A percentile compares a stretch with the other conserved stretches of the same genome.
These are phyloP conservation scores for Tulasnella sp. DNA, from an alignment of 768 basidiomycete genomes.

Conservation along the genomic window DNA sequence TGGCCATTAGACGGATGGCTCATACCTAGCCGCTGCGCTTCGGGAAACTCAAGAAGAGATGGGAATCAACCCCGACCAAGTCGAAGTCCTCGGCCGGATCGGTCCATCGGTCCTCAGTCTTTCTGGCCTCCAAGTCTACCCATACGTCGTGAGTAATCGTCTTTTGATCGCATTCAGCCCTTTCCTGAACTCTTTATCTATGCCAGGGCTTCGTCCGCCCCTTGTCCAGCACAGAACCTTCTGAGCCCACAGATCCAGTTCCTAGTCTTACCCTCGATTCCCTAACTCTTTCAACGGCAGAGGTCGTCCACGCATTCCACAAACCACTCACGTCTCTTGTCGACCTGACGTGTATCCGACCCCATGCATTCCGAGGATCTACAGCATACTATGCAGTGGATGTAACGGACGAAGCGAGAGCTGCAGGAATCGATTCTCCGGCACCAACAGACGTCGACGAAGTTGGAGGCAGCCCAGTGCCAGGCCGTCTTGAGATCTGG, in stretches of 20 bases:
- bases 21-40: constrained; percentile 46
- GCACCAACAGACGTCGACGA: constrained; percentile 22
- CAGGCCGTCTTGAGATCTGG: constrained; percentile 57
- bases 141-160: constrained; percentile 52
- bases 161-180: background rate
- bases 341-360: constrained; percentile 37
- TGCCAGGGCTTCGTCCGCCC: constrained; percentile 18
- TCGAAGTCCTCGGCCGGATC: constrained; percentile 56
- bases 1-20: constrained; percentile 39
- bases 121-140: constrained; percentile 55
- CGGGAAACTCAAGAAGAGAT: constrained; percentile 69
- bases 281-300: constrained; percentile 40
- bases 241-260: constrained; percentile 28
- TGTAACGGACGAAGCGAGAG: constrained; percentile 44
- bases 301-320: constrained; percentile 64
- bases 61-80: constrained; percentile 43
- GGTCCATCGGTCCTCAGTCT: constrained; percentile 51
- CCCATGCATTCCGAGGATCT: constrained; percentile 42
- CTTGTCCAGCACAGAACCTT: background rate
- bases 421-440: constrained; percentile 10
- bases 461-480: constrained; percentile 26
- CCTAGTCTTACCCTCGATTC: constrained; percentile 46
- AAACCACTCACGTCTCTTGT: constrained; percentile 46
- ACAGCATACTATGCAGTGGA: constrained; percentile 56
- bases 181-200: constrained; percentile 2